phyloP scores from a whole-genome alignment of 331 rosid species.

The Malus hybrid region DNA sequence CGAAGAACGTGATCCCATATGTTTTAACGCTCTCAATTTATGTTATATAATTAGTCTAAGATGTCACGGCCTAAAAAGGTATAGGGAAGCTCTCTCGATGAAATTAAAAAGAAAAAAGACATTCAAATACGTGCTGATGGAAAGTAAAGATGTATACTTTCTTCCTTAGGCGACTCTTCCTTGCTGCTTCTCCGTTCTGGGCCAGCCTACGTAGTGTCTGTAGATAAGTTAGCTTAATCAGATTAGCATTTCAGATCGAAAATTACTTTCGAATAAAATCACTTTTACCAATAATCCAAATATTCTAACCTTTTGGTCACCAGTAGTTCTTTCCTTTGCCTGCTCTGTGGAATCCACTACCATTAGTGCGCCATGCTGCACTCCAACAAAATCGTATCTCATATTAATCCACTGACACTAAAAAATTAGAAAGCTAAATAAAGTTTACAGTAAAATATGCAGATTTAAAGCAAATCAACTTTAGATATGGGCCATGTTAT shows the following conservation, averaged over 20 bases:
- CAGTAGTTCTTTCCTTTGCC: slow-evolving; percentile 28
- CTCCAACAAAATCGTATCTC: slow-evolving; percentile 21
- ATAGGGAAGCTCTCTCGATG: neutral
- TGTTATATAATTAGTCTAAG: too few relatives aligned
- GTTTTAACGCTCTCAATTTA: too few relatives aligned
- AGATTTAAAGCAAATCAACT: neutral
- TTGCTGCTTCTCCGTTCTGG: slow-evolving; percentile 80
- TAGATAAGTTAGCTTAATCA: neutral
- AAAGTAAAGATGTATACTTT: slow-evolving; percentile 34
- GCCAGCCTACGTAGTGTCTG: slow-evolving; percentile 69
- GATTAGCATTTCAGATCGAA: neutral
- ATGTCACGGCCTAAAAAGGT: neutral
- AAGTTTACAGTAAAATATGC: too few relatives aligned
- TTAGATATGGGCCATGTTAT: neutral
- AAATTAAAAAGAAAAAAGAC: neutral
- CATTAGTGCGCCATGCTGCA: slow-evolving; percentile 32
- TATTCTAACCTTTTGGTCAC: slow-evolving; percentile 57
- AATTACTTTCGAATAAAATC: neutral
- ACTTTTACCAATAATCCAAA: too few relatives aligned
- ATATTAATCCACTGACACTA: neutral
- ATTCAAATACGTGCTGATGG: neutral
- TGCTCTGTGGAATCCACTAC: slow-evolving; percentile 62
- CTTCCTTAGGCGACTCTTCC: slow-evolving; percentile 74
- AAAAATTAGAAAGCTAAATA: neutral
- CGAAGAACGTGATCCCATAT: too few relatives aligned